Evolutionary conservation across 208 protist genomes (phyloP).

Genomic region (Leishmania guyanensis): DNA sequence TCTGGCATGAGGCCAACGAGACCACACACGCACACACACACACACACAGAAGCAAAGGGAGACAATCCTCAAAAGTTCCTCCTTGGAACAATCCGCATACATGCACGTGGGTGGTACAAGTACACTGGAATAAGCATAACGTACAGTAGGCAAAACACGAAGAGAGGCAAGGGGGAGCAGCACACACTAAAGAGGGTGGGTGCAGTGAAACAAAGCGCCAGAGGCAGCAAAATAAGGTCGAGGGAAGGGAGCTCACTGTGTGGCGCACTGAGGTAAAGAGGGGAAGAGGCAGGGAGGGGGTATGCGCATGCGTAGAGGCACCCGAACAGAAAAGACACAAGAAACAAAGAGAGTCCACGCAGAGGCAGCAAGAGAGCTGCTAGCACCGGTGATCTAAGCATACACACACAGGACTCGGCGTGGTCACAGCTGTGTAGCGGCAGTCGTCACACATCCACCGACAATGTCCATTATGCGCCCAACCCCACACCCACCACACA

Average conservation of each 20-base stretch:
- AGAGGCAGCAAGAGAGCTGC: background rate
- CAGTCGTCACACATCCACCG: background rate
- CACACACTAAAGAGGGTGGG: background rate
- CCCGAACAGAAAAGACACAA: background rate
- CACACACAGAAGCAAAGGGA: background rate
- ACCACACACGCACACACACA: background rate
- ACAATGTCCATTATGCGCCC: background rate
- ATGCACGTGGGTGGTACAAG: background rate
- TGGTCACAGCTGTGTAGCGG: background rate
- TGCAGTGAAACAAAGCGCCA: no score
- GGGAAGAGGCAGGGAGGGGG: background rate
- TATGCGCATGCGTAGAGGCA: background rate
- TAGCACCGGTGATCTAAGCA: background rate
- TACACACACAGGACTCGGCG: background rate
- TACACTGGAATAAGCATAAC: background rate
- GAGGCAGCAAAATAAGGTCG: background rate
- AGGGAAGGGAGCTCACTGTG: background rate
- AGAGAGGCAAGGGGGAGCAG: background rate
- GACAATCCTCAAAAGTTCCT: background rate
- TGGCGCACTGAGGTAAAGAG: background rate
- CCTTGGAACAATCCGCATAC: background rate
- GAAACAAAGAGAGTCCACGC: background rate
- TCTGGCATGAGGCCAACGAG: background rate
- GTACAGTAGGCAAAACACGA: background rate
- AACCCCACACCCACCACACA: background rate